Percentiles rank a stretch among this genome's conserved stretches.
phyloP scores from a whole-genome alignment of 2,329 filamentous ascomycete species.

The Corinectria fuckeliana region DNA sequence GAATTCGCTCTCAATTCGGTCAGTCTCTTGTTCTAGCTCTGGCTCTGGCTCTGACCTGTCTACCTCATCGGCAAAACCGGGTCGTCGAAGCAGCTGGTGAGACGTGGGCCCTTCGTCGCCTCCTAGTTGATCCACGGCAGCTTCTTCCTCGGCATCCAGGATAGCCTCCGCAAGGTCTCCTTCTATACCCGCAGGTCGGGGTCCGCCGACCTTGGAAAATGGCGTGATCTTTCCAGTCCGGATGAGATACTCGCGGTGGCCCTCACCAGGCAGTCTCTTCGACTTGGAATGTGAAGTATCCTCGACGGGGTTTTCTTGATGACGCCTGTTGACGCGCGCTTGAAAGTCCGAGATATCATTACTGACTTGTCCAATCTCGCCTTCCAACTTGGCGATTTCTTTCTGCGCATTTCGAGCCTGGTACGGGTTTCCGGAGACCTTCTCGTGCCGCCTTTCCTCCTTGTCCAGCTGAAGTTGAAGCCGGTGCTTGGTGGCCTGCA shows the following conservation, averaged over 20 bases:
- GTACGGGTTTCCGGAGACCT: constrained; percentile 52
- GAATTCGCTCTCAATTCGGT: constrained; percentile 60
- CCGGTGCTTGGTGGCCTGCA: constrained; percentile 60
- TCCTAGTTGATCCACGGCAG: constrained; percentile 50
- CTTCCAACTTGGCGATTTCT: constrained; percentile 71
- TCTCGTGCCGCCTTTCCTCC: constrained; percentile 54
- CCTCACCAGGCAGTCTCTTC: constrained; percentile 77
- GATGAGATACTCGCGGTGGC: constrained; percentile 86
- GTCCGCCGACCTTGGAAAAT: constrained; percentile 78
- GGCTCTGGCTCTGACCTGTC: constrained; percentile 29
- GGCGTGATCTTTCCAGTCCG: constrained; percentile 97
- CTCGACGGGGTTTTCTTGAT: constrained; percentile 57
- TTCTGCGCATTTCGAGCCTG: constrained; percentile 65
- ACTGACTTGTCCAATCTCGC: constrained; percentile 68
- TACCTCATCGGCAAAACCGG: constrained; percentile 65
- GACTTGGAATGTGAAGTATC: constrained; percentile 55
- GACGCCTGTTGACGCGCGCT: constrained; percentile 78
- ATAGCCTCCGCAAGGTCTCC: constrained; percentile 79
- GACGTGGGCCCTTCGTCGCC: constrained; percentile 60
- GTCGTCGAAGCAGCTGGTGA: constrained; percentile 75
- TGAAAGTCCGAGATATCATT: constrained; percentile 83
- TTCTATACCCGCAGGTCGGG: constrained; percentile 65
- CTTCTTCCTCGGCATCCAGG: constrained; percentile 81
- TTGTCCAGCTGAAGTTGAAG: constrained; percentile 70
- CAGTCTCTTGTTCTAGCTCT: constrained; percentile 23